phyloP scores from a whole-genome alignment of 208 protist species.

The Trypanosoma cruzi region DNA sequence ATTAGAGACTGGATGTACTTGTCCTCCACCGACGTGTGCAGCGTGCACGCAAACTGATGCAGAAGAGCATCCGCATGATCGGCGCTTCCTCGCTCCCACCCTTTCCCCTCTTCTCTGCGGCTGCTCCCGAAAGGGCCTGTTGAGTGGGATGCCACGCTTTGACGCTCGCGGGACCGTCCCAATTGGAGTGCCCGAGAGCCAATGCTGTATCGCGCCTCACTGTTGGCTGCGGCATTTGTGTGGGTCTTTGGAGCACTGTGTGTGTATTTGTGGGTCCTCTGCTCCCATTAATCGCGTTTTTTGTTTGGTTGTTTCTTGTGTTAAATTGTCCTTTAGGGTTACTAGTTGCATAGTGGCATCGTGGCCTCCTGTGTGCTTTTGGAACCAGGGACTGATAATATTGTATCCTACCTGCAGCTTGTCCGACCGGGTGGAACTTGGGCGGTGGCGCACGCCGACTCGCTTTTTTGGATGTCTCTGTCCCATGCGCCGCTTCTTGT shows the following conservation, averaged over 20 bases:
- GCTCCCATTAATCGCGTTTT: too few relatives aligned
- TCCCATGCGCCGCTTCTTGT: conserved; percentile 82
- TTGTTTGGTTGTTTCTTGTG: too few relatives aligned
- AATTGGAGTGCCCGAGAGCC: conserved; percentile 23
- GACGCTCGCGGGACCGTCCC: conserved; percentile 1
- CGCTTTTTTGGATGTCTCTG: conserved; percentile 58
- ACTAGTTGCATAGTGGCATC: too few relatives aligned
- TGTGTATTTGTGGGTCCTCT: too few relatives aligned
- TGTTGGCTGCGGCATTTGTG: conserved; percentile 20
- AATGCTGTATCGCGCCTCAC: background rate
- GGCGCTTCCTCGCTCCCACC: background rate
- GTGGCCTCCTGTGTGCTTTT: too few relatives aligned
- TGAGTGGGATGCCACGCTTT: conserved; percentile 28
- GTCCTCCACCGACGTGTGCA: too few relatives aligned
- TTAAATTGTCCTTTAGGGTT: too few relatives aligned
- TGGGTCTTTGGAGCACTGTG: background rate
- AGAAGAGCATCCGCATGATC: too few relatives aligned
- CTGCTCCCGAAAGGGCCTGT: conserved; percentile 13
- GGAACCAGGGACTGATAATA: too few relatives aligned
- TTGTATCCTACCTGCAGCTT: conserved; percentile 25
- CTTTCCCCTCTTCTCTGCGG: conserved; percentile 1
- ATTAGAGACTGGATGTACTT: too few relatives aligned
- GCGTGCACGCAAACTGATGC: too few relatives aligned
- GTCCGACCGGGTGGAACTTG: conserved; percentile 37
- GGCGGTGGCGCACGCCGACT: conserved; percentile 46